A percentile compares a stretch with the other conserved stretches of the same genome.
Evolutionary conservation across 1,284 basidiomycete genomes (phyloP).

Genomic region (Cryptococcus sp.): DNA sequence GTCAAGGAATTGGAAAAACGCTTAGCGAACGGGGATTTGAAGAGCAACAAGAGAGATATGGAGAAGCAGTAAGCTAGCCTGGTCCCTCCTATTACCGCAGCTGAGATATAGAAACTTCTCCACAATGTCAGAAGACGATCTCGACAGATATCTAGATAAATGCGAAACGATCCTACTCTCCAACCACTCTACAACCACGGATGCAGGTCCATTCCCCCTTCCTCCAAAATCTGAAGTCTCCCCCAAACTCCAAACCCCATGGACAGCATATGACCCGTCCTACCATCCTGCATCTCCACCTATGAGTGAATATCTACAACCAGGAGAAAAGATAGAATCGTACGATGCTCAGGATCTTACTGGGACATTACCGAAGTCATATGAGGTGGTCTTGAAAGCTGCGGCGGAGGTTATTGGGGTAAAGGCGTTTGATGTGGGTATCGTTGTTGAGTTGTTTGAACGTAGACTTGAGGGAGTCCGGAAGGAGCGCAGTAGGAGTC

Average conservation of each 20-base stretch:
- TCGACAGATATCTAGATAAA: slow-evolving; percentile 32
- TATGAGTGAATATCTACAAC: not conserved
- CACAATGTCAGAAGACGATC: slow-evolving; percentile 21
- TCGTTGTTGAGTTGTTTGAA: slow-evolving; percentile 30
- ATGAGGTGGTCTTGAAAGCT: slow-evolving; percentile 23
- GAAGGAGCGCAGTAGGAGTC: slow-evolving; percentile 4
- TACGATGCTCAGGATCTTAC: slow-evolving; percentile 26
- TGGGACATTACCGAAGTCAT: slow-evolving; percentile 22
- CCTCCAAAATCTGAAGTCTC: not conserved
- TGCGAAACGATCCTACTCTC: slow-evolving; percentile 29
- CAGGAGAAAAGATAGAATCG: slow-evolving; percentile 29
- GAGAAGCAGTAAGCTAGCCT: slow-evolving; percentile 20
- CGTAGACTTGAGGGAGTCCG: slow-evolving; percentile 22
- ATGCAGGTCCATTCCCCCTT: slow-evolving; percentile 19
- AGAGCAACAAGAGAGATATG: slow-evolving; percentile 7
- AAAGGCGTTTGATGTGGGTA: slow-evolving; percentile 11
- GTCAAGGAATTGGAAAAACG: slow-evolving; percentile 52
- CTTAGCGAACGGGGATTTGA: slow-evolving; percentile 34
- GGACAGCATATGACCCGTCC: not conserved
- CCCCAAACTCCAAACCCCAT: not conserved
- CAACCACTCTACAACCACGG: not conserved
- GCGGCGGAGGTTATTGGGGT: slow-evolving; percentile 34
- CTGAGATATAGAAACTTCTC: slow-evolving; percentile 20
- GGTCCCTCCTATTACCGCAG: not conserved
- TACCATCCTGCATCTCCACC: not conserved